Percentiles rank a stretch among this genome's conserved stretches.
Conservation (phyloP, 176 grass and related monocot species). For the Paspalum vaginatum region DNA sequence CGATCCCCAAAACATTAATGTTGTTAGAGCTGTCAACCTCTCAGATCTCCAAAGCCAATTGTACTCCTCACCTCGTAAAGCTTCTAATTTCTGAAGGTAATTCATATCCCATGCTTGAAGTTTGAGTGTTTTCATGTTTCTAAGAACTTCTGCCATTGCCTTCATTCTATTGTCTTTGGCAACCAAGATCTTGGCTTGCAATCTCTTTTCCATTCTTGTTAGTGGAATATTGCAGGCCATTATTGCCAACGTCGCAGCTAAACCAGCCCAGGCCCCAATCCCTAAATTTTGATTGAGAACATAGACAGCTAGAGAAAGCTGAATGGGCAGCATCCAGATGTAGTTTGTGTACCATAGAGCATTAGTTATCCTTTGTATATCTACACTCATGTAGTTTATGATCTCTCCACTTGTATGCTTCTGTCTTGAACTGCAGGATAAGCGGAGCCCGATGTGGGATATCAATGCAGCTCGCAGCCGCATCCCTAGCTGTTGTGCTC, state of each 20-base stretch:
- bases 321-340: slow-evolving; percentile 90
- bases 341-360: slow-evolving; percentile 78
- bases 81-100: slow-evolving; percentile 78
- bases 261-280: slow-evolving; percentile 72
- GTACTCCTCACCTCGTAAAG: slow-evolving; percentile 61
- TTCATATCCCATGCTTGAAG: slow-evolving; percentile 87
- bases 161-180: slow-evolving; percentile 91
- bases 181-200: slow-evolving; percentile 79
- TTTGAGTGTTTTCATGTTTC: slow-evolving; percentile 93
- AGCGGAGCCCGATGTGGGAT: slow-evolving; percentile 71
- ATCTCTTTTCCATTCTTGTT: slow-evolving; percentile 68
- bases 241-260: slow-evolving; percentile 73
- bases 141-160: slow-evolving; percentile 77
- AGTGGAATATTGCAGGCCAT: slow-evolving; percentile 90
- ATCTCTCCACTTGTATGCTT: slow-evolving; percentile 88
- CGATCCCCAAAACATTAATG: slow-evolving; percentile 82
- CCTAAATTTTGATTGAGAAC: slow-evolving; percentile 82
- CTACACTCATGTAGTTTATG: slow-evolving; percentile 94
- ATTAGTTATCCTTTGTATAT: slow-evolving; percentile 87
- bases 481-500: slow-evolving; percentile 72
- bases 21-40: slow-evolving; percentile 51
- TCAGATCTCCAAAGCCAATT: slow-evolving; percentile 71
- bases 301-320: slow-evolving; percentile 72
- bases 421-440: slow-evolving; percentile 73
- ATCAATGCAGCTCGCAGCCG: slow-evolving; percentile 64